Conservation (phyloP, 176 grass and related monocot genomes). For the Carex scoparia region DNA sequence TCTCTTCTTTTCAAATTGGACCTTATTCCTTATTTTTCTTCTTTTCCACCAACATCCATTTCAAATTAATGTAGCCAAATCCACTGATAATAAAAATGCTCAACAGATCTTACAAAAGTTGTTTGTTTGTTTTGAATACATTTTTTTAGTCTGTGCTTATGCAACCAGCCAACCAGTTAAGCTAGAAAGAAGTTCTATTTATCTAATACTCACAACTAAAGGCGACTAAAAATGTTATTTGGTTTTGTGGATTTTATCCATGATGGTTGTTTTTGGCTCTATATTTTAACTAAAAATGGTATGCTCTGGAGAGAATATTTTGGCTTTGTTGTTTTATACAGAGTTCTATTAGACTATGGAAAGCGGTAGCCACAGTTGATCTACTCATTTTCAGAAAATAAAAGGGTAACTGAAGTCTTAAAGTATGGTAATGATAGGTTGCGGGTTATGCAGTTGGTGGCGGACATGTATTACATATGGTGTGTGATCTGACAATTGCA, state of each 20-base stretch:
- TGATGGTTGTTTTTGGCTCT: background rate
- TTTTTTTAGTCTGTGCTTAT: background rate
- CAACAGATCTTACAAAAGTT: background rate
- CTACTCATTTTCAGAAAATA: background rate
- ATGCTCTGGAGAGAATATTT: background rate
- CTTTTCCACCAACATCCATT: background rate
- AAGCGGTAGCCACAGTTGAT: background rate
- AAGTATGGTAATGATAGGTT: conserved; percentile 36
- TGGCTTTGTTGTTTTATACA: background rate
- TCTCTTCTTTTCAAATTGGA: background rate
- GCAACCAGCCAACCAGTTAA: background rate
- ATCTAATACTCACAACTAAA: background rate
- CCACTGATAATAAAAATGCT: background rate
- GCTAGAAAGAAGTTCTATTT: background rate
- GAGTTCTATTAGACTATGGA: background rate
- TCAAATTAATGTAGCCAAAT: background rate
- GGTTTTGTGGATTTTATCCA: background rate
- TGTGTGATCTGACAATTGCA: conserved; percentile 84
- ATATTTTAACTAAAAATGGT: background rate
- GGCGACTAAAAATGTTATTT: background rate
- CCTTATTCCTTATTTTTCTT: background rate
- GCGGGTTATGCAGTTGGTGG: conserved; percentile 88
- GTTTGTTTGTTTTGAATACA: background rate
- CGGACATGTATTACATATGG: conserved; percentile 89
- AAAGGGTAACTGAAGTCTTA: background rate